A percentile compares a stretch with the other conserved stretches of the same genome.
phyloP scores from a whole-genome alignment of 2,329 filamentous ascomycete species.

The Penicillium sclerotiorum region DNA sequence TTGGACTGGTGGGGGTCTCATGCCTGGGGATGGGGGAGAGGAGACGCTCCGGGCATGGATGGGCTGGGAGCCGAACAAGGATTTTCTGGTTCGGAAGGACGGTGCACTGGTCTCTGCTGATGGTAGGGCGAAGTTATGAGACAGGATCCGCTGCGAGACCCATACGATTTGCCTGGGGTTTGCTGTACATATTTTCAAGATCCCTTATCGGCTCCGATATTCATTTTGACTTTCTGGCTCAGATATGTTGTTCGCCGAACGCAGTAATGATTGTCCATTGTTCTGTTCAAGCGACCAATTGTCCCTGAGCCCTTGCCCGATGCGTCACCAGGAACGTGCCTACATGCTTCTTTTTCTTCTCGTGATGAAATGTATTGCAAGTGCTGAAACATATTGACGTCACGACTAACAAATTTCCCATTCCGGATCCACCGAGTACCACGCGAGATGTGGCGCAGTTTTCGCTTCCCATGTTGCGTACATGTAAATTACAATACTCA shows the following conservation, averaged over 20 bases:
- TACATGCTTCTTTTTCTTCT: background rate
- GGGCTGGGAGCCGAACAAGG: slow-evolving; percentile 71
- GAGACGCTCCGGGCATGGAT: slow-evolving; percentile 70
- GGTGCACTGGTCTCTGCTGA: slow-evolving; percentile 62
- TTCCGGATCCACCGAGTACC: slow-evolving; percentile 18
- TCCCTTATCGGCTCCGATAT: background rate
- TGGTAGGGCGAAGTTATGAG: slow-evolving; percentile 33
- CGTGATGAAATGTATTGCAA: slow-evolving; percentile 2
- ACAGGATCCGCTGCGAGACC: slow-evolving; percentile 1
- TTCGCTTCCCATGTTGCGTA: background rate
- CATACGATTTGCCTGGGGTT: background rate
- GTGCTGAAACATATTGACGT: slow-evolving; percentile 26
- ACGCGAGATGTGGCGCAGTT: slow-evolving; percentile 25
- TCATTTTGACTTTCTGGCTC: background rate
- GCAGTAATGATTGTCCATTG: slow-evolving; percentile 5
- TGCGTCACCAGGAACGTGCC: slow-evolving; percentile 16
- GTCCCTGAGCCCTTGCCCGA: slow-evolving; percentile 15
- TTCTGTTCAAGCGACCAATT: background rate
- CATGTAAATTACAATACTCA: slow-evolving; percentile 14
- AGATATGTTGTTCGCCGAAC: background rate
- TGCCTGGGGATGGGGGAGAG: slow-evolving; percentile 72
- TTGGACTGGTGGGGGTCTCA: slow-evolving; percentile 64
- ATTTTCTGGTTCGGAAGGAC: slow-evolving; percentile 65
- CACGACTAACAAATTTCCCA: slow-evolving; percentile 22
- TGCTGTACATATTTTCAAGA: background rate